Base-by-base conservation (phyloP, 352 stramenopile genomes). In the Albugo laibachii region DNA sequence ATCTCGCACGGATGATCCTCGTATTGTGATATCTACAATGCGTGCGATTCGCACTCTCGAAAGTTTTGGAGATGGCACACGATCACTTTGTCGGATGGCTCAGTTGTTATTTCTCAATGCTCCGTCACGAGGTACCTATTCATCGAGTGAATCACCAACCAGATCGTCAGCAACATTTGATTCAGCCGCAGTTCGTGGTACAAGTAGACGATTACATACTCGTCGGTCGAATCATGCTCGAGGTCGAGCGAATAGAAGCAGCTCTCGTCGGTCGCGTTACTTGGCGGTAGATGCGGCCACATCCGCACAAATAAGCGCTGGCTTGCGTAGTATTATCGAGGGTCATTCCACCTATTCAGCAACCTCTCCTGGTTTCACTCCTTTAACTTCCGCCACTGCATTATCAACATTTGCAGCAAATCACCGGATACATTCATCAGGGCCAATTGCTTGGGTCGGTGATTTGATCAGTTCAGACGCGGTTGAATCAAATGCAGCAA, bases 181-280 rank as follows among this genome's bases (percentile, higher is more conserved):
- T n/a, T 36, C 35, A 20, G 41, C 51, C 20, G 50, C 50, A 45
- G 44, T 55, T 31, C 44, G 51, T 31, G 50, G 44, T 12, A 52
- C 36, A 19, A 55, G 50, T 43, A 44, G 44, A 20, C 49, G 21
- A 48, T 15, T 49, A 36, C 21, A 34, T 42, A 38, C 15, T 53
- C 4, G 15, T 53, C 24, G 24, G 8, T 31, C 24, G 24, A 8
- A 31, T 10, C 3, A 31, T 31, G 24, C 24, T 3, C 3, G 24
- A 31, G 24, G 24, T 10, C 24, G 24, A 31, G 24, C 24, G 24
- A 31, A 8, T 31, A 31, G 24, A 31, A 31, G 24, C 24, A 31
- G 24, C 8, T 31, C 24, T 31, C 24, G 24, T 31, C 24, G 24
- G 8, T 31, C 24, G 24, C 24, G 24, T 31, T 31, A 31, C 24